These are phyloP conservation scores for Cardamine chenopodiifolia DNA, from an alignment of 345 rosid species.

Conservation along the genomic window DNA sequence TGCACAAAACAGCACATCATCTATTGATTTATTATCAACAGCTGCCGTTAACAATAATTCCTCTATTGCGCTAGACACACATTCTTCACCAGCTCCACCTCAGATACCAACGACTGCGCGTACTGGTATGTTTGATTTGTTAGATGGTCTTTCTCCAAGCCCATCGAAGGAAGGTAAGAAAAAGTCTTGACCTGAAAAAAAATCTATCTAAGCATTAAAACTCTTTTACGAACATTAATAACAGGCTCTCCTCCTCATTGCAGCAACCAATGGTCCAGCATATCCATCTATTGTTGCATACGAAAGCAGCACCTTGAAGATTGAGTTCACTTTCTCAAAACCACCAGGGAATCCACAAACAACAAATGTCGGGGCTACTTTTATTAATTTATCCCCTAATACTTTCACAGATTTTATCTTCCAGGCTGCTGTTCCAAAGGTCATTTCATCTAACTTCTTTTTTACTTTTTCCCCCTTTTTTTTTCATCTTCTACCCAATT, in stretches of 20 bases:
- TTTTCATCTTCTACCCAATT: background rate
- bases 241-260: constrained; percentile 14
- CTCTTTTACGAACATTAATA: constrained; percentile 12
- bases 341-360: constrained; percentile 70
- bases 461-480: background rate
- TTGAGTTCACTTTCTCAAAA: constrained; percentile 80
- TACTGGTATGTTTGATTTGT: constrained; percentile 67
- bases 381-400: constrained; percentile 71
- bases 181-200: constrained; percentile 2
- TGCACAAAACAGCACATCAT: constrained; percentile 58
- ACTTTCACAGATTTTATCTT: constrained; percentile 75
- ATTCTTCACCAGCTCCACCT: constrained; percentile 51
- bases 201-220: constrained; percentile 26
- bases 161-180: constrained; percentile 65
- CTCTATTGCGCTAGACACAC: constrained; percentile 53
- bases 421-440: constrained; percentile 99
- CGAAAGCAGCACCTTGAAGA: constrained; percentile 80
- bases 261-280: constrained; percentile 78
- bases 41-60: constrained; percentile 49
- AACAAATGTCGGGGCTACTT: constrained; percentile 69
- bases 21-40: constrained; percentile 63
- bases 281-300: constrained; percentile 78
- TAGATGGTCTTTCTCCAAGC: constrained; percentile 77
- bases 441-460: constrained; percentile 34
- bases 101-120: constrained; percentile 50